Base-by-base conservation (phyloP, 2,329 filamentous ascomycete genomes). In the Neofusicoccum parvum region DNA sequence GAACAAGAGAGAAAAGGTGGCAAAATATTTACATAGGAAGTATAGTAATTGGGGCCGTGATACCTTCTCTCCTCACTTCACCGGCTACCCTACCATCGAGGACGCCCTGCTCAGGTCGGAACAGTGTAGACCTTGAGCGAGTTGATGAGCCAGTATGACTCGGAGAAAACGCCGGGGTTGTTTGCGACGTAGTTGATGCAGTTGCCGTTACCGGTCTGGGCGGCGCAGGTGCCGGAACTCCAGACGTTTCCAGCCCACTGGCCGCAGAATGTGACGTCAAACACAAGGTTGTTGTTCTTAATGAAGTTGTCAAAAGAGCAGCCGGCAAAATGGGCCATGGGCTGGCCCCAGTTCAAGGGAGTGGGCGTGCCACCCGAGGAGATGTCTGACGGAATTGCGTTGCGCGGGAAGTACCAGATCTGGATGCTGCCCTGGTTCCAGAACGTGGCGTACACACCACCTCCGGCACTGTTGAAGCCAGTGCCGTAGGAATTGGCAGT, bases 211-310 rank as follows among this genome's bases (percentile, higher is more conserved):
- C 64, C 56, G 11, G 63, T 53, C 2, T 69, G 63, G 43, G 67
- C 45, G 11, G 75, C 69, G 64, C 77, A 78, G 14, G 69, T 66
- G 9, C 69, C 72, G 4, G 70, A 71, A 10, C 71, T 70, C 76
- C 77, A 85, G 2, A 81, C 79, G 15, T 72, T 70, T 12, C 84
- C 84, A 7, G 84, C 84, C 83, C 84, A 86, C 62, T 84, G 81
- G 39, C 85, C 84, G 67, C 84, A 86, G 73, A 86, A 86, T 0
- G 82, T 83, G 1, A 79, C 82, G 68, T 86, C 81, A 65, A 86
- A 80, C 23, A 79, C 75, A 46, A 80, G 74, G 17, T 73, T 76
- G 71, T 78, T 68, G 62, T 78, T 71, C 27, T 67, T 70, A 46
- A 80, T 79, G 65, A 72, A 74, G 11, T 69, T 67, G 62, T 74